Evolutionary conservation across 2,329 filamentous ascomycete species (phyloP), one percentile per base, ranked within the genome.

Genomic region (Calonectria crousiana): DNA sequence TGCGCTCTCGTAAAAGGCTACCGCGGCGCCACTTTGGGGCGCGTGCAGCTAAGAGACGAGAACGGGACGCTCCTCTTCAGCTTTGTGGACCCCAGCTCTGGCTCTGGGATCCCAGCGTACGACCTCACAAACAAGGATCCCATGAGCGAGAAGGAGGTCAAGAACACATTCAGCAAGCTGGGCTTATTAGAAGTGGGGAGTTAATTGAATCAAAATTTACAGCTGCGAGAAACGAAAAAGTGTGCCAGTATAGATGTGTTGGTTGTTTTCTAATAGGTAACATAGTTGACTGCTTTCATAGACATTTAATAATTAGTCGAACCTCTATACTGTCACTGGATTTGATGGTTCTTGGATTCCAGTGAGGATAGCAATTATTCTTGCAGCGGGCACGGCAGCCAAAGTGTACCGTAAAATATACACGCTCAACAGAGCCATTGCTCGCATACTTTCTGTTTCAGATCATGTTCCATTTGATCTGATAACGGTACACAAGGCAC

Each of bases 101-200:
- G 32, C n/a, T 58, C 71, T 26, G 77, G 77, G 3, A 79, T 79
- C 38, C 66, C 65, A 13, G 78, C 79, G 71, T 76, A 78, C 65
- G 71, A 79, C 71, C 64, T 78, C 9, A 47, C 60, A 49, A 65
- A 49, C 6, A 47, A 65, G 18, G 38, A 28, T 16, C 18, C 38
- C 9, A 32, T 65, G 38, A 13, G 30, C 11, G 41, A 49, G 14
- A 14, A 1, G 3, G 60, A 65, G 11, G 60, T 65, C 13, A 32
- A 6, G 4, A 44, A 10, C 23, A 65, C 20, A 4, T 47, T 47
- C 13, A 11, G 10, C 9, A 10, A 9, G 44, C 16, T 65, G 38
- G 60, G 30, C 10, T 65, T 49, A n/a, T 4, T 49, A 34, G 28
- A 34, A 41, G 34, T 41, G 56, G 36, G 23, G 11, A 41, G 20